phyloP scores from a whole-genome alignment of 495 filamentous ascomycete species.

The Aspergillus cavernicola region DNA sequence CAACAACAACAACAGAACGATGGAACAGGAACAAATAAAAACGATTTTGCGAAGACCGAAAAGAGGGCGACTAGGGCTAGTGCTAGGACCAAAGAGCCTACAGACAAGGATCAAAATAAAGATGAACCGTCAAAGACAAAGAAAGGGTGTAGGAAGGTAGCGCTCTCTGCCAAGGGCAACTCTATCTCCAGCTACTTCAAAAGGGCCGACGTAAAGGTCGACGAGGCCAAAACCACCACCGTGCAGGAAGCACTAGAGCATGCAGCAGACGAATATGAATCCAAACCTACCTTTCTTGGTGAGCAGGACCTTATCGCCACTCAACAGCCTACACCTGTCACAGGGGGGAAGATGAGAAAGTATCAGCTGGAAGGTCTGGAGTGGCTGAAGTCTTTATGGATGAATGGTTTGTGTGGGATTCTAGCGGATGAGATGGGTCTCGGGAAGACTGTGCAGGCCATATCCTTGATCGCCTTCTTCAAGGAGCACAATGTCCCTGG shows the following conservation, averaged over 20 bases:
- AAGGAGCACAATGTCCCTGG: constrained; percentile 83
- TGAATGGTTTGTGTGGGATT: constrained; percentile 94
- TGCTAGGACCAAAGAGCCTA: constrained; percentile 23
- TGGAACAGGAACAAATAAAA: constrained; percentile 11
- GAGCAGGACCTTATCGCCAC: constrained; percentile 76
- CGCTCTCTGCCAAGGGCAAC: constrained; percentile 23
- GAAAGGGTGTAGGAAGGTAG: constrained; percentile 30
- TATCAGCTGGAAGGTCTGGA: constrained; percentile 95
- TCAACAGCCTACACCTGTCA: constrained; percentile 77
- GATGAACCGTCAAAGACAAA: constrained; percentile 16
- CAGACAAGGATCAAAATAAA: constrained; percentile 15
- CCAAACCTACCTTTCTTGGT: constrained; percentile 61
- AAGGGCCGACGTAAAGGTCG: constrained; percentile 52
- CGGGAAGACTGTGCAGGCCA: constrained; percentile 93
- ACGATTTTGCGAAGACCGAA: constrained; percentile 14
- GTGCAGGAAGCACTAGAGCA: constrained; percentile 54
- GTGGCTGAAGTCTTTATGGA: constrained; percentile 81
- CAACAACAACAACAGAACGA: constrained; percentile 22
- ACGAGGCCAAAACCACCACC: constrained; percentile 43
- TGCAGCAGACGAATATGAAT: constrained; percentile 50
- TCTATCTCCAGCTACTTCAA: constrained; percentile 57
- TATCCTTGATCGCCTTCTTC: constrained; percentile 83
- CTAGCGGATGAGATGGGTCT: constrained; percentile 97
- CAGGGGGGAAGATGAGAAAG: constrained; percentile 84
- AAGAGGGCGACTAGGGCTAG: constrained; percentile 32